A percentile compares a stretch with the other conserved stretches of the same genome.
phyloP scores from a whole-genome alignment of 129 eudicot genomes.

The Flaveria bidentis region DNA sequence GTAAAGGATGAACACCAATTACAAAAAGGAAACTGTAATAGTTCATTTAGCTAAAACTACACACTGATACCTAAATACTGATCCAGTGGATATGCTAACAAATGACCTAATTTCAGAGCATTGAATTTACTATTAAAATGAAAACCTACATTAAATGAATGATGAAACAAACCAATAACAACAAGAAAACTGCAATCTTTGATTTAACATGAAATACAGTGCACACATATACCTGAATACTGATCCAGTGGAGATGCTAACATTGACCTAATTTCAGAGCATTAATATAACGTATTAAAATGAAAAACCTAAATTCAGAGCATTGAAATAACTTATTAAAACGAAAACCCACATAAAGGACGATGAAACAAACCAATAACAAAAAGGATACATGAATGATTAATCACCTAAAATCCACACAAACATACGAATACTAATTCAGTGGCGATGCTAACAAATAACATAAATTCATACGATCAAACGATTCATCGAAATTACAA shows the following conservation, averaged over 20 bases:
- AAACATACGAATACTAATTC: conserved; percentile 13
- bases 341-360: neutral
- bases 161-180: neutral
- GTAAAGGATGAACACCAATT: neutral
- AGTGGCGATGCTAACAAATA: conserved; percentile 20
- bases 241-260: conserved; percentile 25
- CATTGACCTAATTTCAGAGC: conserved; percentile 1
- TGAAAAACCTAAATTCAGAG: conserved; percentile 9
- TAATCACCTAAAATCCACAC: neutral
- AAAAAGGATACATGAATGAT: neutral
- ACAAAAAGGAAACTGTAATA: neutral
- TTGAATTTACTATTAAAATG: neutral
- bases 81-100: conserved; percentile 23
- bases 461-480: neutral
- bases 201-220: neutral
- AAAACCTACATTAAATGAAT: neutral
- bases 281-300: neutral
- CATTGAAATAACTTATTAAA: neutral
- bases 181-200: neutral
- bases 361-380: neutral
- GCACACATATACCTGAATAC: neutral
- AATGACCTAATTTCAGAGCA: conserved; percentile 8
- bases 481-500: neutral
- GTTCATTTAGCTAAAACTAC: neutral
- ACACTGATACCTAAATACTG: neutral